Evolutionary conservation across 768 basidiomycete species (phyloP).

Genomic region (Neoboletus magnificus): DNA sequence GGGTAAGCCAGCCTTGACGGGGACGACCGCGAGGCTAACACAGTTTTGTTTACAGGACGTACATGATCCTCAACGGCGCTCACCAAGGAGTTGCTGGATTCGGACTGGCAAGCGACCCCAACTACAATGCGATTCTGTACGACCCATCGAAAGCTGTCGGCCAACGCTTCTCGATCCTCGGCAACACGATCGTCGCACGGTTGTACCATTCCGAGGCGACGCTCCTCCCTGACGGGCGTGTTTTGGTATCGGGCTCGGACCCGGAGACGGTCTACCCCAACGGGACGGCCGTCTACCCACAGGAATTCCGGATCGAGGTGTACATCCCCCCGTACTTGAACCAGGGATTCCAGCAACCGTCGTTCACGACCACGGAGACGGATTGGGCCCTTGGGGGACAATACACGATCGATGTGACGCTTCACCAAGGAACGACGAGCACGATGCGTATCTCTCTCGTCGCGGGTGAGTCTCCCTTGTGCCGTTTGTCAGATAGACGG

Average conservation of each 20-base stretch:
- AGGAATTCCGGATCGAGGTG: slow-evolving; percentile 76
- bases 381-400: slow-evolving; percentile 62
- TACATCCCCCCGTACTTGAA: slow-evolving; percentile 88
- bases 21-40: neutral
- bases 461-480: slow-evolving; percentile 43
- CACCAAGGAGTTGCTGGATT: slow-evolving; percentile 70
- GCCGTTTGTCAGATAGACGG: no score
- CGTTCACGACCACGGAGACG: slow-evolving; percentile 50
- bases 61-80: slow-evolving; percentile 75
- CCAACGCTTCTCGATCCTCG: slow-evolving; percentile 63
- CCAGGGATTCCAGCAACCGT: slow-evolving; percentile 58
- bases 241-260: slow-evolving; percentile 75
- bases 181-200: slow-evolving; percentile 66
- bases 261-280: slow-evolving; percentile 49
- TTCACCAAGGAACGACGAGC: slow-evolving; percentile 38
- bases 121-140: slow-evolving; percentile 63
- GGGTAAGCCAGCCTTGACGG: slow-evolving; percentile 13
- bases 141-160: slow-evolving; percentile 59
- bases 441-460: slow-evolving; percentile 62
- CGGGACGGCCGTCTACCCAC: slow-evolving; percentile 48
- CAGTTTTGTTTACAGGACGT: slow-evolving; percentile 49
- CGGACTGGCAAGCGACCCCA: slow-evolving; percentile 62
- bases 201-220: slow-evolving; percentile 78
- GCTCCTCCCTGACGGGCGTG: slow-evolving; percentile 70
- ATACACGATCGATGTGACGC: slow-evolving; percentile 49